Percentiles rank a stretch among this genome's conserved stretches.
phyloP scores from a whole-genome alignment of 2,329 filamentous ascomycete species.

The Paracoccidioides brasiliensis region DNA sequence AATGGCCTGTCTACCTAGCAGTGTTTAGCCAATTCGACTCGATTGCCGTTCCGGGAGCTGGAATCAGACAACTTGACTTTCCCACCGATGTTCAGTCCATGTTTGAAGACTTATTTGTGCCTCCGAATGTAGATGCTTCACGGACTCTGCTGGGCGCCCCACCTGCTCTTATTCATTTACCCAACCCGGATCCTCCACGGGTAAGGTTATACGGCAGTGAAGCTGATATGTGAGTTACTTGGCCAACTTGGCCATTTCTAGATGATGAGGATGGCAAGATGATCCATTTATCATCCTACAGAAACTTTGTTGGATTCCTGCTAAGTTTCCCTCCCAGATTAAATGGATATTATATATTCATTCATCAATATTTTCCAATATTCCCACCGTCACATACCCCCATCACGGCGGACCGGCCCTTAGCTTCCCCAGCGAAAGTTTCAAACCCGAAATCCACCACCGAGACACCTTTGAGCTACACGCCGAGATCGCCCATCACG shows the following conservation, averaged over 20 bases:
- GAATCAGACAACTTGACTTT: constrained; percentile 28
- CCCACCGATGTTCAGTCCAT: constrained; percentile 24
- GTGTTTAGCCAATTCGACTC: constrained; percentile 31
- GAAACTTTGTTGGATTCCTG: not conserved
- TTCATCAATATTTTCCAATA: constrained; percentile 35
- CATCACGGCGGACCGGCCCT: constrained; percentile 21
- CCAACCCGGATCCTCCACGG: constrained; percentile 15
- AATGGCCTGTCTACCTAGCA: constrained; percentile 12
- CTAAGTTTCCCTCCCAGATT: constrained; percentile 20
- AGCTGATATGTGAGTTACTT: constrained; percentile 25
- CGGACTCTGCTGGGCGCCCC: constrained; percentile 19
- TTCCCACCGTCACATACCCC: constrained; percentile 26
- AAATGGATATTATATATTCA: constrained; percentile 35
- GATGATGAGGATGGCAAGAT: not conserved
- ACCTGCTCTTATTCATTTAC: constrained; percentile 16
- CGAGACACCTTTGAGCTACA: constrained; percentile 22
- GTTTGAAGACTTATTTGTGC: constrained; percentile 25
- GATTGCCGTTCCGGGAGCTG: constrained; percentile 28
- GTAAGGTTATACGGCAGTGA: constrained; percentile 31
- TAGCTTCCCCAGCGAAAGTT: constrained; percentile 21
- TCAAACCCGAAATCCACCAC: constrained; percentile 16
- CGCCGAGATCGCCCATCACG: constrained; percentile 30
- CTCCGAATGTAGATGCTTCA: constrained; percentile 14
- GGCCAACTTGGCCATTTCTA: not conserved
- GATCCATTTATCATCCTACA: not conserved